Percentiles rank a stretch among this genome's conserved stretches.
These are phyloP conservation scores for Colletotrichum scovillei DNA, from an alignment of 2,329 filamentous ascomycete genomes.

Conservation along the genomic window DNA sequence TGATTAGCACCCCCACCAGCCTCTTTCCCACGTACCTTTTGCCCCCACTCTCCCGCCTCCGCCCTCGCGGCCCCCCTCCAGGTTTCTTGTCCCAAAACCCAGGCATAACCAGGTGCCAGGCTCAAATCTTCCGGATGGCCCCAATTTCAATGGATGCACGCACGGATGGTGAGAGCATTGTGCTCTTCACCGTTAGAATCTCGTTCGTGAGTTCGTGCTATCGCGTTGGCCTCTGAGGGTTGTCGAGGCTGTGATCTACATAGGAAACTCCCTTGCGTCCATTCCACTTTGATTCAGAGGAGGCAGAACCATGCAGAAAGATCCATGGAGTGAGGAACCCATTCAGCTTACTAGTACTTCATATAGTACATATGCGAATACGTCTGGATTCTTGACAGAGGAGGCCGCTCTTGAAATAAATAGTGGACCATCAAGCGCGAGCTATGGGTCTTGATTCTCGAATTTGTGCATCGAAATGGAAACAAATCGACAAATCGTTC, in stretches of 20 bases:
- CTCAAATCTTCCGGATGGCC: background rate
- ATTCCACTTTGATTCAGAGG: background rate
- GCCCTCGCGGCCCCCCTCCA: too few species aligned
- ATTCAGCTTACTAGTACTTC: too few species aligned
- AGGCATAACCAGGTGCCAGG: background rate
- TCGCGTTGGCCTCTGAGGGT: background rate
- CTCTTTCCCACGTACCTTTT: too few species aligned
- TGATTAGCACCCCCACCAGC: too few species aligned
- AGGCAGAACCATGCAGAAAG: background rate
- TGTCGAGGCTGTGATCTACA: background rate
- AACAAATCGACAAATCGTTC: constrained; percentile 10
- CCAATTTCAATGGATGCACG: background rate
- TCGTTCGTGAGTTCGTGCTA: background rate
- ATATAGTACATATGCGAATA: too few species aligned
- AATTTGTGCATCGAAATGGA: background rate
- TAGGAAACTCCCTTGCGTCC: background rate
- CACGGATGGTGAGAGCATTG: background rate
- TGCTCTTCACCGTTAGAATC: background rate
- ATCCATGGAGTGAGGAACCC: background rate
- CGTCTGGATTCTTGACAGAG: background rate
- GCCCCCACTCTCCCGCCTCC: too few species aligned
- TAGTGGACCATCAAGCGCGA: background rate
- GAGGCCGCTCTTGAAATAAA: background rate
- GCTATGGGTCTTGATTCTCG: background rate
- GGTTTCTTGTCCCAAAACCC: too few species aligned